Evolutionary conservation across 768 basidiomycete species (phyloP).

Genomic region (Trametes punicea): DNA sequence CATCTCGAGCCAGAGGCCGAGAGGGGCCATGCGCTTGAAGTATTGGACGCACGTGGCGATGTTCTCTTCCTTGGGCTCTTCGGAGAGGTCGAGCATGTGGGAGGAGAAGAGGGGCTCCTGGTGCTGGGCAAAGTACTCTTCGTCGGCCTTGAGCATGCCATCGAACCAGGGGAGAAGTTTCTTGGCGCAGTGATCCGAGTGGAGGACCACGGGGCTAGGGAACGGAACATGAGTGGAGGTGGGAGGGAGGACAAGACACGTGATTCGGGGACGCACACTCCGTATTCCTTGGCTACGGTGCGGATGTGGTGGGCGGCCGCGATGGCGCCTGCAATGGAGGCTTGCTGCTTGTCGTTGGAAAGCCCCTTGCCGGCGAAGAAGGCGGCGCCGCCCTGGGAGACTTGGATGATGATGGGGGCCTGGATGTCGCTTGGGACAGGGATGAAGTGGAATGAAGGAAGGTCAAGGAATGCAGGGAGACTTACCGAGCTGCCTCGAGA

Average conservation of each 20-base stretch:
- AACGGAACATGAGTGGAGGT: neutral
- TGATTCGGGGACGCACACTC: constrained; percentile 62
- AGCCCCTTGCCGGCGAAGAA: constrained; percentile 98
- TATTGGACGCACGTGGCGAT: constrained; percentile 92
- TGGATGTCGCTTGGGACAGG: constrained; percentile 76
- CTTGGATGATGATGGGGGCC: constrained; percentile 95
- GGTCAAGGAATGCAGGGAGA: constrained; percentile 1
- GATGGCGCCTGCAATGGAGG: constrained; percentile 87
- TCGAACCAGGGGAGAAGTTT: constrained; percentile 99
- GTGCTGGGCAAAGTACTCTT: constrained; percentile 88
- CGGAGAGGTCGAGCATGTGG: constrained; percentile 98
- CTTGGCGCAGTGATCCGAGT: constrained; percentile 98
- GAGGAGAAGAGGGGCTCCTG: constrained; percentile 88
- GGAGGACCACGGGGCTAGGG: constrained; percentile 86
- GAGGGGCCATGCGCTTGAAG: constrained; percentile 90
- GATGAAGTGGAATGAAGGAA: neutral
- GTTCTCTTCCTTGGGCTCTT: constrained; percentile 89
- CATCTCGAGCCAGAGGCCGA: constrained; percentile 99
- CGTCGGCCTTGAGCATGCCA: constrained; percentile 96
- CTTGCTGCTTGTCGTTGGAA: constrained; percentile 92
- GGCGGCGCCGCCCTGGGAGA: constrained; percentile 95
- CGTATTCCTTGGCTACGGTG: constrained; percentile 83
- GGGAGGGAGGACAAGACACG: neutral
- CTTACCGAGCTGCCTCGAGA: constrained; percentile 90
- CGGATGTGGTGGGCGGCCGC: constrained; percentile 93